Base-by-base conservation (phyloP, 768 basidiomycete species). In the Pholiota microspora region DNA sequence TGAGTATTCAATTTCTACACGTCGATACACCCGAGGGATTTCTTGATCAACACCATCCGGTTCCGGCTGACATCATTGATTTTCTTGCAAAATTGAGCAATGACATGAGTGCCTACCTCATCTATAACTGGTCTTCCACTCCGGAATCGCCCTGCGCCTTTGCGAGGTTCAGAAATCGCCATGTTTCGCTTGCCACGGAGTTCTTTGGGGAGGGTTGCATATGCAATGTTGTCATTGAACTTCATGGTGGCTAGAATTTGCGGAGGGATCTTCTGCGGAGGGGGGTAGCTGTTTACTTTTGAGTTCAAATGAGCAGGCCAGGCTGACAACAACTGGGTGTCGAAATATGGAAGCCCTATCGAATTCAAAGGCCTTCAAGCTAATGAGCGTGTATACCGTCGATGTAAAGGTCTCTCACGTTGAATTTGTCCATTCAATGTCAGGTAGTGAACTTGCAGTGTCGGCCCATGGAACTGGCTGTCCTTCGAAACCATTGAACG, bases 1-100 rank as follows among this genome's bases (percentile, higher is more conserved):
- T 34, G 92, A 95, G 67, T 99, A 99, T 69, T 95, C 93, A 64
- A 99, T 99, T 71, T 98, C 95, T 13, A 97, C 94, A 63, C 87
- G 88, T 54, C 90, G 85, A 68, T 97, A 99, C 56, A 85, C 80
- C 52, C 80, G 82, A 0, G 95, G 92, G 45, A 94, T 81, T 25
- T 83, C 79, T 32, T 80, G 76, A 52, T 84, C 83, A 48, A 78
- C 73, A n/a, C 75, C 75, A 27, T 85, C 82, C 5, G 78, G 76
- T 31, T 83, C 84, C 7, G 72, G 54, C 84, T 63, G 42, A 15
- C 28, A 2, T 4, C 35, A 51, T 42, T 36, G n/a, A 49, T 34
- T 54, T 44, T 40, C 48, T 55, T 29, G 15, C 13, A 15, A 45
- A 28, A 34, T 32, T n/a, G n/a, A 9, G 24, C 32, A 24, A 24